phyloP scores from a whole-genome alignment of 2,329 filamentous ascomycete genomes.

The Lasiodiplodia citricola region DNA sequence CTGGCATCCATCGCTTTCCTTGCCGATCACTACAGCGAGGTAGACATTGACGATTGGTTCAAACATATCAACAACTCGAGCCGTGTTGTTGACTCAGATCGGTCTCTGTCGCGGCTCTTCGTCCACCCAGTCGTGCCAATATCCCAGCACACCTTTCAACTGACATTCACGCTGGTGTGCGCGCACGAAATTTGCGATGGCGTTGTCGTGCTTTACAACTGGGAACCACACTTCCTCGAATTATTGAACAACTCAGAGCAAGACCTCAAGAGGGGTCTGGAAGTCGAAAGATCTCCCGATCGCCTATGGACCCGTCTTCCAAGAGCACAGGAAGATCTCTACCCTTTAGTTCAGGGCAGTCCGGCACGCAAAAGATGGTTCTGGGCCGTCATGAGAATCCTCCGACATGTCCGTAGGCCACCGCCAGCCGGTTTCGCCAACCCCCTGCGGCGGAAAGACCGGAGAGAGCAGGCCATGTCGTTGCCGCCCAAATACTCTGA shows the following conservation, averaged over 20 bases:
- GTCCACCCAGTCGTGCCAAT: conserved; percentile 41
- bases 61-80: conserved; percentile 49
- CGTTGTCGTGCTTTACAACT: conserved; percentile 40
- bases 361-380: conserved; percentile 52
- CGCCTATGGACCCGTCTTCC: conserved; percentile 43
- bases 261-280: conserved; percentile 34
- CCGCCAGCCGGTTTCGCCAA: conserved; percentile 49
- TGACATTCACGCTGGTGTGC: conserved; percentile 48
- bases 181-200: conserved; percentile 55
- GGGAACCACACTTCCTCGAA: conserved; percentile 49
- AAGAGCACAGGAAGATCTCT: conserved; percentile 54
- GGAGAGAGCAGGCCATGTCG: conserved; percentile 30
- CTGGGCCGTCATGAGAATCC: conserved; percentile 52
- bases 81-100: conserved; percentile 45
- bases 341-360: conserved; percentile 46
- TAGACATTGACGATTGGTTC: conserved; percentile 47
- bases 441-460: conserved; percentile 41
- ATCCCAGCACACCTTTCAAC: conserved; percentile 34
- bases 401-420: conserved; percentile 49
- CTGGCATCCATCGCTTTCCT: conserved; percentile 44
- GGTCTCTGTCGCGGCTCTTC: conserved; percentile 46
- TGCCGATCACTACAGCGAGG: conserved; percentile 41
- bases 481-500: conserved; percentile 41
- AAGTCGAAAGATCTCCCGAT: conserved; percentile 19
- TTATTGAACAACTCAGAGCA: conserved; percentile 40